Evolutionary conservation across 371 early-diverging fungal genomes (phyloP), one percentile per base, ranked within the genome.

Genomic region (Rhizopus arrhizus): DNA sequence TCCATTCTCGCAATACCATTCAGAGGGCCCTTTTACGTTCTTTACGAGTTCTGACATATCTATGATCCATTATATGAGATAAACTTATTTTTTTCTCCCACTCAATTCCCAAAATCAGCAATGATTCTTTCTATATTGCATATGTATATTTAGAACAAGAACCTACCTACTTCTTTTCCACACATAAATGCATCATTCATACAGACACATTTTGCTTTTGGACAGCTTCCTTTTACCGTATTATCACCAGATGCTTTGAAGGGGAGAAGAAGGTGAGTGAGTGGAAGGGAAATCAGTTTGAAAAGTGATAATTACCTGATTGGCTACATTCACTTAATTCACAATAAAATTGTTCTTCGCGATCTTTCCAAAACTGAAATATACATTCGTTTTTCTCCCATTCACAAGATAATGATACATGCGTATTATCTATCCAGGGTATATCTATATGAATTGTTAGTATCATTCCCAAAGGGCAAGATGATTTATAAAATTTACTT

Each of bases 361-460:
- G 56, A 45, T 80, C 77, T 60, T 83, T 80, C 88, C 88, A 87
- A 45, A 85, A 80, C 36, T 80, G 80, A 62, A 80, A 80, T n/a
- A 77, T 58, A 33, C 80, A 80, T 31, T 70, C 62, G 42, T 56
- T 51, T 32, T 66, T 61, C 31, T 62, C 53, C 80, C 80, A 80
- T 49, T 80, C 77, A 63, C 80, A 80, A 35, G 72, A 64, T 32
- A 80, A 51, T 4, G 80, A 80, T 16, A 80, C 73, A 52, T 74
- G 72, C 4, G 80, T 77, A 52, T 80, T 72, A 55, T 80, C 77
- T 10, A 80, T 80, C 80, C 77, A 80, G 8, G 80, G 80, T 31
- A 80, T 80, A 56, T 80, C 80, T 80, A 58, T 10, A 33, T 3
- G 5, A n/a, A 52, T 33, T 43, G 41, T 28, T n/a, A 42, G 11